These are phyloP conservation scores for Geranium brycei DNA, from an alignment of 345 rosid genomes.

Conservation along the genomic window DNA sequence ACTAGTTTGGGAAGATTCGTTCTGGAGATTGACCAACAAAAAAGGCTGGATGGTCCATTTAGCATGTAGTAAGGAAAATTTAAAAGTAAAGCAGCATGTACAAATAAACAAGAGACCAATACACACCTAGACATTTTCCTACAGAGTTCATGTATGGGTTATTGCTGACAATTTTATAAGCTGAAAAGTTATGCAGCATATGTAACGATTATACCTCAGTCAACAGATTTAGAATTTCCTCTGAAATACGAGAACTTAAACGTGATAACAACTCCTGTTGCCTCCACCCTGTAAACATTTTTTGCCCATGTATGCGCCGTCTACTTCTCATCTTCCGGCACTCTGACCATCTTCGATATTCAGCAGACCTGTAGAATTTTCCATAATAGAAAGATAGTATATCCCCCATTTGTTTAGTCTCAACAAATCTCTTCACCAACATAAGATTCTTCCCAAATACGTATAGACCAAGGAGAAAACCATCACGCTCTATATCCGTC, in stretches of 20 bases:
- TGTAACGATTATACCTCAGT: slow-evolving; percentile 32
- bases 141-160: neutral
- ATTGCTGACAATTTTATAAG: neutral
- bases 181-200: neutral
- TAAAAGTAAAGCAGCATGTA: too few relatives aligned
- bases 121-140: too few relatives aligned
- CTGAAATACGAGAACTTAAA: slow-evolving; percentile 30
- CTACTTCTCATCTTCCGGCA: slow-evolving; percentile 40
- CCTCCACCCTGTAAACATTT: slow-evolving; percentile 57
- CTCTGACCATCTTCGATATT: slow-evolving; percentile 49
- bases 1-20: too few relatives aligned
- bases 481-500: slow-evolving; percentile 29
- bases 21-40: too few relatives aligned
- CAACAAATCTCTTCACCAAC: slow-evolving; percentile 44
- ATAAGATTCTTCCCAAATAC: slow-evolving; percentile 56
- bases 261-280: slow-evolving; percentile 56
- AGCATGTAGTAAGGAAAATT: too few relatives aligned
- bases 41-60: too few relatives aligned
- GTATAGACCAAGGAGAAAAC: slow-evolving; percentile 62
- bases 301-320: slow-evolving; percentile 38
- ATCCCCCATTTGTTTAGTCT: slow-evolving; percentile 44
- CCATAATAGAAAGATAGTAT: slow-evolving; percentile 59
- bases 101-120: too few relatives aligned
- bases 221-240: slow-evolving; percentile 30
- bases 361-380: slow-evolving; percentile 42